A percentile compares a stretch with the other conserved stretches of the same genome.
These are phyloP conservation scores for Serendipita sp. DNA, from an alignment of 1,284 basidiomycete species.

Conservation along the genomic window DNA sequence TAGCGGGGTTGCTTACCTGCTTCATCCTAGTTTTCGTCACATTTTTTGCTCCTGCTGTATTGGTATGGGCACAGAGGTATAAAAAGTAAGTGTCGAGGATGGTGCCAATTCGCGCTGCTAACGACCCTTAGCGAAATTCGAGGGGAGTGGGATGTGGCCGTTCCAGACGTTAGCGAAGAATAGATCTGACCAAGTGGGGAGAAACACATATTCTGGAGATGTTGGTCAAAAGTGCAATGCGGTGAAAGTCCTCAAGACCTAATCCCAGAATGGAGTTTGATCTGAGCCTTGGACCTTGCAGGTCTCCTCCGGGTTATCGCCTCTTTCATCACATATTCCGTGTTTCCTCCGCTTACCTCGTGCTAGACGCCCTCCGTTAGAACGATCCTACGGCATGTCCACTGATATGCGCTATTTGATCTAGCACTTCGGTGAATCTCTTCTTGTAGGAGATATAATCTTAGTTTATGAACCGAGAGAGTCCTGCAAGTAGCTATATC, in stretches of 20 bases:
- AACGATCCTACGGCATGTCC: no score
- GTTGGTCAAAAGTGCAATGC: no score
- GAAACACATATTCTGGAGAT: no score
- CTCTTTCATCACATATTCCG: no score
- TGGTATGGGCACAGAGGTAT: constrained; percentile 70
- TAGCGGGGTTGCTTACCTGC: constrained; percentile 36
- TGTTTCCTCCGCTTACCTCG: no score
- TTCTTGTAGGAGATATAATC: no score
- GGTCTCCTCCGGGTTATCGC: background rate
- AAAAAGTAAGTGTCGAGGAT: constrained; percentile 47
- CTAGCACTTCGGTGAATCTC: no score
- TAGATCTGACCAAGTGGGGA: background rate
- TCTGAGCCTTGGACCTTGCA: background rate
- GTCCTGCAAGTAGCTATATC: no score
- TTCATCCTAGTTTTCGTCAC: constrained; percentile 41
- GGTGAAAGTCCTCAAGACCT: no score
- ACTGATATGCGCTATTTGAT: no score
- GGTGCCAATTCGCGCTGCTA: constrained; percentile 13
- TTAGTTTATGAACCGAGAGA: no score
- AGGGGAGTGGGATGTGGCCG: constrained; percentile 38
- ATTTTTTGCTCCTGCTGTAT: constrained; percentile 52
- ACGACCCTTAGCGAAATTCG: constrained; percentile 30
- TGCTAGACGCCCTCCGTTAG: no score
- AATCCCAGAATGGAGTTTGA: background rate
- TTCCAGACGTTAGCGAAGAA: constrained; percentile 14